phyloP scores from a whole-genome alignment of 495 filamentous ascomycete species.

The Neurospora sp. region DNA sequence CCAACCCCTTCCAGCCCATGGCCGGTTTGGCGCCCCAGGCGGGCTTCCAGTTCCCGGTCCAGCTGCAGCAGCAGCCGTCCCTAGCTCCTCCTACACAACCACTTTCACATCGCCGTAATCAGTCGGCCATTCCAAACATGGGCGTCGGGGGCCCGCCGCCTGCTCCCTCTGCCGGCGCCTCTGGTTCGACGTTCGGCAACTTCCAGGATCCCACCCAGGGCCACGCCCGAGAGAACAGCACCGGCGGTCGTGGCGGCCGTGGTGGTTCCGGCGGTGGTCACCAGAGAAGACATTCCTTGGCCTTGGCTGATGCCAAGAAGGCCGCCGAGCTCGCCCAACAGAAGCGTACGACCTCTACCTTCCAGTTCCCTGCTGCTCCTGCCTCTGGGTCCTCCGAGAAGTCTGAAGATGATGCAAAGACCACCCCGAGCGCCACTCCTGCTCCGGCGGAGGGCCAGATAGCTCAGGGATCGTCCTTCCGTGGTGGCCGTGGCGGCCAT shows the following conservation, averaged over 20 bases:
- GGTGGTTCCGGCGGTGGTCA: constrained; percentile 70
- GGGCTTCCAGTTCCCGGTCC: constrained; percentile 85
- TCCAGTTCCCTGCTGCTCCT: constrained; percentile 87
- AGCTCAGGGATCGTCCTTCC: constrained; percentile 37
- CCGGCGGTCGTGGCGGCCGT: constrained; percentile 62
- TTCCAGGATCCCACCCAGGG: constrained; percentile 49
- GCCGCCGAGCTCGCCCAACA: constrained; percentile 94
- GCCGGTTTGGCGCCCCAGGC: constrained; percentile 73
- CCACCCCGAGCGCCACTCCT: constrained; percentile 29
- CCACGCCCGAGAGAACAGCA: constrained; percentile 58
- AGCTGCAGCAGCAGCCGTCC: constrained; percentile 59
- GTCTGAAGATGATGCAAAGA: constrained; percentile 41
- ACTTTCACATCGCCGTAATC: constrained; percentile 90
- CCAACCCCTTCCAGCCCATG: constrained; percentile 51
- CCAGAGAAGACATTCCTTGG: constrained; percentile 88
- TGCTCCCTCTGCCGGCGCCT: constrained; percentile 90
- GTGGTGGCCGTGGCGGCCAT: constrained; percentile 40
- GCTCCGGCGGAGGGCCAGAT: constrained; percentile 35
- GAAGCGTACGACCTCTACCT: constrained; percentile 84
- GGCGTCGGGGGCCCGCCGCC: constrained; percentile 79
- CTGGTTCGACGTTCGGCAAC: constrained; percentile 71
- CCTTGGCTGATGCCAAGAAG: constrained; percentile 92
- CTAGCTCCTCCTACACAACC: constrained; percentile 71
- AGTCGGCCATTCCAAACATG: constrained; percentile 92
- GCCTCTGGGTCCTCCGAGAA: constrained; percentile 44